Conservation (phyloP, 768 basidiomycete species). For the Pleurotus tuoliensis region DNA sequence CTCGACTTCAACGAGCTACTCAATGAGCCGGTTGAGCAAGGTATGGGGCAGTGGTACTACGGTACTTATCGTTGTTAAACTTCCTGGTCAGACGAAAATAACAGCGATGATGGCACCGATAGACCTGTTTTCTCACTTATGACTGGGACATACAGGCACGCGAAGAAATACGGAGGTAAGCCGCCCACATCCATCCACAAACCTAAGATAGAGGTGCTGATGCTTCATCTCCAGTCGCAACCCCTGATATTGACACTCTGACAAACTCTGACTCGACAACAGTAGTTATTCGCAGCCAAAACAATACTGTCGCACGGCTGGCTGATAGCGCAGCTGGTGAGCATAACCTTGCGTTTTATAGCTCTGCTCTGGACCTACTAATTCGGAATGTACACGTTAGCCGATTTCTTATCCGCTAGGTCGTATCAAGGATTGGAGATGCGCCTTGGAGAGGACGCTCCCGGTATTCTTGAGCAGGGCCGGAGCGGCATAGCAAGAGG, state of each 20-base stretch:
- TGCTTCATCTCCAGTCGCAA: not conserved
- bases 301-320: conserved; percentile 49
- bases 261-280: conserved; percentile 29
- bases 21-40: conserved; percentile 20
- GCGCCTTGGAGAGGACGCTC: conserved; percentile 72
- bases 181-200: not conserved
- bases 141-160: conserved; percentile 81
- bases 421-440: conserved; percentile 81
- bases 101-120: conserved; percentile 54
- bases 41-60: not conserved
- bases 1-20: conserved; percentile 71
- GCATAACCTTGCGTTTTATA: not conserved
- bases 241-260: conserved; percentile 10
- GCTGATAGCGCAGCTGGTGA: conserved; percentile 70
- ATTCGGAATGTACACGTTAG: conserved; percentile 27
- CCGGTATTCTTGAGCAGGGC: conserved; percentile 83
- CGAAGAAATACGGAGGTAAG: conserved; percentile 57
- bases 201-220: not conserved
- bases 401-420: conserved; percentile 61
- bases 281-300: conserved; percentile 61
- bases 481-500: conserved; percentile 86
- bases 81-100: conserved; percentile 19
- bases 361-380: not conserved
- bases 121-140: conserved; percentile 81
- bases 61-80: not conserved